A percentile compares a stretch with the other conserved stretches of the same genome.
phyloP scores from a whole-genome alignment of 1,284 basidiomycete genomes.

The Apiotrichum mycotoxinovorans region DNA sequence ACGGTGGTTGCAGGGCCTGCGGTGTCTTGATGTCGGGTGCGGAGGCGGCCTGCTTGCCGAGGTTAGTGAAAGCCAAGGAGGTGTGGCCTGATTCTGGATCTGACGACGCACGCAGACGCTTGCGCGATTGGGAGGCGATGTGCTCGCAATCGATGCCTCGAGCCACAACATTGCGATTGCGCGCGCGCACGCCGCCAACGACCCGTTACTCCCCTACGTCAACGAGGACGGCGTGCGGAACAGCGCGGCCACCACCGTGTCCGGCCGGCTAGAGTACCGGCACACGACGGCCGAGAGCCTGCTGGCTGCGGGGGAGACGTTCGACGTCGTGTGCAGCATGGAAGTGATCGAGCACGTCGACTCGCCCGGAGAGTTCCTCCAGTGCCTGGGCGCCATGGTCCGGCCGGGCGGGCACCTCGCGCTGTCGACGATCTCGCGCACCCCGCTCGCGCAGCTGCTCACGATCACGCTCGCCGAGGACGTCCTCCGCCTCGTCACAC shows the following conservation, averaged over 20 bases:
- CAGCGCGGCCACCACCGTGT: slow-evolving; percentile 66
- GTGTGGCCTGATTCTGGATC: background rate
- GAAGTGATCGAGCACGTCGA: slow-evolving; percentile 98
- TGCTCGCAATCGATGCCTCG: slow-evolving; percentile 87
- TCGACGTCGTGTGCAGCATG: slow-evolving; percentile 94
- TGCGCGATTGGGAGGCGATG: slow-evolving; percentile 78
- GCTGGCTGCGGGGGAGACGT: slow-evolving; percentile 58
- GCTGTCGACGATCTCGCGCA: slow-evolving; percentile 93
- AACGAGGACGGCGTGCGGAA: slow-evolving; percentile 77
- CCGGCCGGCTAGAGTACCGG: slow-evolving; percentile 61
- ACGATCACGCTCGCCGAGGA: slow-evolving; percentile 90
- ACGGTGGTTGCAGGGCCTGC: slow-evolving; percentile 59
- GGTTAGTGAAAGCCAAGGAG: slow-evolving; percentile 52
- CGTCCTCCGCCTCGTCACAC: slow-evolving; percentile 73
- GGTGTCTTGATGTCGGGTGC: slow-evolving; percentile 83
- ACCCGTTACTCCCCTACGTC: slow-evolving; percentile 64
- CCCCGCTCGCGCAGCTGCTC: slow-evolving; percentile 80
- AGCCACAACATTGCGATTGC: slow-evolving; percentile 83
- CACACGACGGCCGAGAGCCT: slow-evolving; percentile 74
- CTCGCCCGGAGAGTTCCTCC: slow-evolving; percentile 78
- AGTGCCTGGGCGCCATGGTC: slow-evolving; percentile 73
- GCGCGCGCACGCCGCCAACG: slow-evolving; percentile 71
- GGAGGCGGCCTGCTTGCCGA: slow-evolving; percentile 93
- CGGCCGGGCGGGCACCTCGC: slow-evolving; percentile 94
- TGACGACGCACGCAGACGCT: slow-evolving; percentile 72